Percentiles rank a stretch among this genome's conserved stretches.
These are phyloP conservation scores for Centaurea solstitialis DNA, from an alignment of 129 eudicot genomes.

Conservation along the genomic window DNA sequence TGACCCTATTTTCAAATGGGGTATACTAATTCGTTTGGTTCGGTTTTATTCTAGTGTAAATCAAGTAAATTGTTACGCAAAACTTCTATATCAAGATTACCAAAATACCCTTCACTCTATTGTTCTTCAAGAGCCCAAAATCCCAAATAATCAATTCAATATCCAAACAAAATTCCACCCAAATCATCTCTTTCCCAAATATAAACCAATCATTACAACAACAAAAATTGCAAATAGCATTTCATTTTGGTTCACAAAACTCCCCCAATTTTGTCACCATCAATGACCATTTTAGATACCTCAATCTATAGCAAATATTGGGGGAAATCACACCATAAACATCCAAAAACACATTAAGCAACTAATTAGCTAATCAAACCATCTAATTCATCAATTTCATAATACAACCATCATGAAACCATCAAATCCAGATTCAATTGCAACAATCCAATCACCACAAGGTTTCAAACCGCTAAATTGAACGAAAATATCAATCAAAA, in stretches of 20 bases:
- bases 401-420: neutral
- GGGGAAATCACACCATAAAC: neutral
- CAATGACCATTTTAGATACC: neutral
- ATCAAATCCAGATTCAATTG: slow-evolving; percentile 16
- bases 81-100: neutral
- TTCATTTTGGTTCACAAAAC: neutral
- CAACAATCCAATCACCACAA: no score
- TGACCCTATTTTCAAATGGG: neutral
- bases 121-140: neutral
- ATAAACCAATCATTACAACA: neutral
- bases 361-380: neutral
- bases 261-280: neutral
- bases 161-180: neutral
- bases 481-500: slow-evolving; percentile 10
- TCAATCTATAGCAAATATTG: slow-evolving; percentile 9
- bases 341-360: neutral
- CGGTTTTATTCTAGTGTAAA: neutral
- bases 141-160: neutral
- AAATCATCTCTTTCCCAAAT: neutral
- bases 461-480: slow-evolving; percentile 6
- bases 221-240: neutral
- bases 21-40: neutral
- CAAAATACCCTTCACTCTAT: neutral
- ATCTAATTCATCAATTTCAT: neutral
- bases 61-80: neutral